Evolutionary conservation across 371 early-diverging fungal genomes (phyloP).

Genomic region (Apophysomyces trapeziformis): DNA sequence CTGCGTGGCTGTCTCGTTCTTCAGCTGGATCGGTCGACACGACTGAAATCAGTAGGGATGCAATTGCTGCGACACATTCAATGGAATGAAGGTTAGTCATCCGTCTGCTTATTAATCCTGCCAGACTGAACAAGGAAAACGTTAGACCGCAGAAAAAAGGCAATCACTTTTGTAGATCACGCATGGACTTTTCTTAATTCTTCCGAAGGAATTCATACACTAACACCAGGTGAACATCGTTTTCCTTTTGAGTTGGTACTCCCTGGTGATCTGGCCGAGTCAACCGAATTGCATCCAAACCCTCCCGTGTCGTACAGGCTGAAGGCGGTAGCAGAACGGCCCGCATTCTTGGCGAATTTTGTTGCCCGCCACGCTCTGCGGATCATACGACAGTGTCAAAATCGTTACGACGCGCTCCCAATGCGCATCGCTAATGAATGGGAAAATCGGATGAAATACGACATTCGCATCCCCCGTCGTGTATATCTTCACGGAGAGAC

Average conservation of each 20-base stretch:
- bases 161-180: conserved; percentile 26
- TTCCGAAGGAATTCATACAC: conserved; percentile 19
- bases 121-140: not conserved
- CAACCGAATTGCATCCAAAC: conserved; percentile 35
- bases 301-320: conserved; percentile 43
- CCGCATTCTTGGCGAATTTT: conserved; percentile 36
- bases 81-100: conserved; percentile 37
- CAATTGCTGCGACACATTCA: conserved; percentile 21
- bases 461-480: not conserved
- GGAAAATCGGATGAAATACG: not conserved
- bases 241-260: conserved; percentile 45
- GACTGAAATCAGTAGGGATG: conserved; percentile 34
- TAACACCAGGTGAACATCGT: conserved; percentile 27
- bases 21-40: conserved; percentile 25
- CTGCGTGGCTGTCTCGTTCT: conserved; percentile 35
- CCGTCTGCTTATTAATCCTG: conserved; percentile 4
- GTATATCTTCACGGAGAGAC: not conserved
- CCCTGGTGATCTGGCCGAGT: conserved; percentile 46
- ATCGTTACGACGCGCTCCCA: not conserved
- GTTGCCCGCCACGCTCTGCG: conserved; percentile 22
- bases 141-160: conserved; percentile 11
- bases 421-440: conserved; percentile 8
- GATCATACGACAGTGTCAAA: conserved; percentile 12
- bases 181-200: conserved; percentile 34
- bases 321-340: conserved; percentile 43